phyloP scores from a whole-genome alignment of 1,284 basidiomycete genomes.

The Termitomyces sp. region DNA sequence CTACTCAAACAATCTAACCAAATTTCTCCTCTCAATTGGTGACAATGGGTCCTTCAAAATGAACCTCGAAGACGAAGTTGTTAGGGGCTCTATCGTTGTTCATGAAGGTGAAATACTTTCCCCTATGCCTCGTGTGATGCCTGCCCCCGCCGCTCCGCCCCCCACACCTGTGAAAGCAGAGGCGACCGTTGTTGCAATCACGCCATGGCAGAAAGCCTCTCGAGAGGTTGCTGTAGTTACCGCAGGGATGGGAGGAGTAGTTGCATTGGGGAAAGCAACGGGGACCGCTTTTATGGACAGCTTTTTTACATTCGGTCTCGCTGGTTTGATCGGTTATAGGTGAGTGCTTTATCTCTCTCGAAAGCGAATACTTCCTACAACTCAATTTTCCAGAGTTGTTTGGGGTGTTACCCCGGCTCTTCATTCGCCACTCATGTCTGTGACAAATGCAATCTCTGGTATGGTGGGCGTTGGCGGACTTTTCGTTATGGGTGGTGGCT shows the following conservation, averaged over 20 bases:
- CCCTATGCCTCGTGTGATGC: conserved; percentile 59
- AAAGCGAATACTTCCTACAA: not conserved
- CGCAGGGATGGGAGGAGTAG: conserved; percentile 64
- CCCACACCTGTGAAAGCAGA: conserved; percentile 48
- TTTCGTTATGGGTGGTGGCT: conserved; percentile 85
- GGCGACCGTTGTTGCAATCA: conserved; percentile 55
- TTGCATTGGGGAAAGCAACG: conserved; percentile 74
- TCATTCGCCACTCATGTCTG: conserved; percentile 82
- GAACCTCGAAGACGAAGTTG: conserved; percentile 77
- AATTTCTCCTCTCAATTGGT: conserved; percentile 78
- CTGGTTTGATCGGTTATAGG: conserved; percentile 74
- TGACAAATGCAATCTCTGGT: conserved; percentile 78
- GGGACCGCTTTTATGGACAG: conserved; percentile 79
- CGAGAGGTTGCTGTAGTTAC: conserved; percentile 70
- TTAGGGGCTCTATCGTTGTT: conserved; percentile 74
- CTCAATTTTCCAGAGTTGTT: conserved; percentile 50
- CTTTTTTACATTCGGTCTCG: conserved; percentile 80
- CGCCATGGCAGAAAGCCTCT: conserved; percentile 77
- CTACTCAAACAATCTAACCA: conserved; percentile 86
- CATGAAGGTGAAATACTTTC: conserved; percentile 64
- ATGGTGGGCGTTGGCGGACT: conserved; percentile 82
- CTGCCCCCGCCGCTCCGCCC: conserved; percentile 51
- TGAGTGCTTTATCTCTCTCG: conserved; percentile 11
- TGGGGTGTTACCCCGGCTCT: conserved; percentile 84
- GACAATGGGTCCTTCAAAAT: conserved; percentile 58